These are phyloP conservation scores for Bipolaris victoriae DNA, from an alignment of 2,329 filamentous ascomycete genomes.

Conservation along the genomic window DNA sequence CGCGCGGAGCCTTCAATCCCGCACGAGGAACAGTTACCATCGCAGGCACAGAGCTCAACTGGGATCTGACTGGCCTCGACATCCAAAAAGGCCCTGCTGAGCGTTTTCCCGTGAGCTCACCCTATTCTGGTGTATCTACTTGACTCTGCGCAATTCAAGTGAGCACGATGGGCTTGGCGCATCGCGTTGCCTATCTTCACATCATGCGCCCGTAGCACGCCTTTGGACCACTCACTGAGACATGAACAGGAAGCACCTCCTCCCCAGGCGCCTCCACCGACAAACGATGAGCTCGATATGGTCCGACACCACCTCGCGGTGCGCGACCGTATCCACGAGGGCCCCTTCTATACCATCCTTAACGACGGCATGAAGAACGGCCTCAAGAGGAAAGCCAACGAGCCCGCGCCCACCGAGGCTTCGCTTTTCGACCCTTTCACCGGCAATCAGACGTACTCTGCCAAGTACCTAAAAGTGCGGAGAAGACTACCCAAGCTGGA, in stretches of 20 bases:
- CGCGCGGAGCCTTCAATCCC: conserved; percentile 38
- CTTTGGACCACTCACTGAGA: conserved; percentile 27
- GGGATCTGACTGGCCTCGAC: conserved; percentile 50
- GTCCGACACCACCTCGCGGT: conserved; percentile 59
- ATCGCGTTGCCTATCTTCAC: conserved; percentile 15
- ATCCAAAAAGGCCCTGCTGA: conserved; percentile 50
- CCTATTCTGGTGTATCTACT: background rate
- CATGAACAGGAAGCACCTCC: conserved; percentile 40
- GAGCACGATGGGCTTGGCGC: background rate
- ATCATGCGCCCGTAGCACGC: conserved; percentile 9
- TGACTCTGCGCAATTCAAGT: background rate
- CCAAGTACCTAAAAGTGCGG: conserved; percentile 63
- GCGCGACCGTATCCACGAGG: conserved; percentile 63
- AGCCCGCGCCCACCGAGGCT: conserved; percentile 48
- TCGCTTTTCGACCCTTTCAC: conserved; percentile 64
- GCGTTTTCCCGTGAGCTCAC: conserved; percentile 49
- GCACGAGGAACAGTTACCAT: conserved; percentile 48
- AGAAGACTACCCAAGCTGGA: conserved; percentile 61
- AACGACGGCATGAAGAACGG: conserved; percentile 55
- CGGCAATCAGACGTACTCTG: conserved; percentile 65
- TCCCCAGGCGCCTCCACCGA: conserved; percentile 50
- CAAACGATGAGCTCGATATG: conserved; percentile 53
- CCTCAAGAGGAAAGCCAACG: conserved; percentile 45
- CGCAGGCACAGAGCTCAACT: conserved; percentile 52
- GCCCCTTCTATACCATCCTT: conserved; percentile 64